Evolutionary conservation across 306 rosid species (phyloP), one percentile per base, ranked within the genome.

Genomic region (Citrullus colocynthis): DNA sequence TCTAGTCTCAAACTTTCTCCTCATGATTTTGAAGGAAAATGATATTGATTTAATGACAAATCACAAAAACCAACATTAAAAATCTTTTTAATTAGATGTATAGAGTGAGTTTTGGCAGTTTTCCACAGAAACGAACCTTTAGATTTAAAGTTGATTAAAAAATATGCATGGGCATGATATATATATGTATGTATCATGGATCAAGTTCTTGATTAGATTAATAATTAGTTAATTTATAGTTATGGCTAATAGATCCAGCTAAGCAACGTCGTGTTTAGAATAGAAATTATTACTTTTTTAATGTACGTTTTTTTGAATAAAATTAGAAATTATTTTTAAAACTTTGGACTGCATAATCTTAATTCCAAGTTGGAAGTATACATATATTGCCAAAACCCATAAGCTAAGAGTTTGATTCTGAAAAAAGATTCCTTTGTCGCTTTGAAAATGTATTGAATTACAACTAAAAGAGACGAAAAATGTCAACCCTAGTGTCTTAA

Each of bases 401-500:
- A 82, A 42, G 32, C 17, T 37, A 28, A 48, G 42, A 59, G 64
- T 30, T 77, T 63, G 80, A 86, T 88, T 83, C 83, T 80, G 76
- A 70, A 76, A 78, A 88, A 88, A 89, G 87, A 84, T 88, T 89
- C 85, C 82, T 86, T 54, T 70, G 80, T 70, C 85, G 75, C 73
- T 42, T 78, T 78, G 88, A 82, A 88, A 71, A 21, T 21, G 37
- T 20, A 20, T 79, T 84, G 88, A 81, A 82, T 54, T 82, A 78
- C 74, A 78, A 84, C 61, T 64, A 84, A 66, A 67, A 75, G 39
- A 16, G 41, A 28, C 17, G 21, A 42, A 84, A 81, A 86, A 76
- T 84, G 90, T 86, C 92, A 88, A 86, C 89, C 84, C 88, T 83
- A 78, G 80, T 77, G 82, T 87, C 83, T 77, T 41, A 77, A 36